Percentiles rank a stretch among this genome's conserved stretches.
Evolutionary conservation across 1,139 yeast species (phyloP).

Genomic region (Geotrichum carabidarum): DNA sequence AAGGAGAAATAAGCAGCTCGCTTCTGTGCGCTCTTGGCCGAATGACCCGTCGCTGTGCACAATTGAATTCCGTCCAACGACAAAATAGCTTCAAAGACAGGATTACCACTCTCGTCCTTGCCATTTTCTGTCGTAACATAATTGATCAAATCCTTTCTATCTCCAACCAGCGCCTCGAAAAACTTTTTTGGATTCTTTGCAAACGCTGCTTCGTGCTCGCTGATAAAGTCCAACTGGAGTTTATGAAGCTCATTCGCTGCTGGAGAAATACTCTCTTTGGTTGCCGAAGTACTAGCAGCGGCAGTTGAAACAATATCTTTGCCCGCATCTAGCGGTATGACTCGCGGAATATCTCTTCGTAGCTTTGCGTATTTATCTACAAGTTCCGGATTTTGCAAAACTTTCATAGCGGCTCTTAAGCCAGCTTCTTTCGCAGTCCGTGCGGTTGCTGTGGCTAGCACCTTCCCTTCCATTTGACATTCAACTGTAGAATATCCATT

Average conservation of each 20-base stretch:
- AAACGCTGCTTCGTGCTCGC: conserved; percentile 1
- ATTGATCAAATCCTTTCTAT: neutral
- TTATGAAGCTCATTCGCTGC: neutral
- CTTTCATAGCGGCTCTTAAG: conserved; percentile 66
- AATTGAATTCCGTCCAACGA: conserved; percentile 3
- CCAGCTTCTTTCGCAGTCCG: conserved; percentile 61
- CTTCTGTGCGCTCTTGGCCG: conserved; percentile 16
- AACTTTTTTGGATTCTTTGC: conserved; percentile 11
- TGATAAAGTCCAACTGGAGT: conserved; percentile 8
- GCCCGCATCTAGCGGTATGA: neutral
- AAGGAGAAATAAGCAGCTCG: conserved; percentile 16
- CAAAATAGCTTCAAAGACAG: conserved; percentile 4
- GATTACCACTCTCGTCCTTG: neutral
- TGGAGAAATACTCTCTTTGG: too few relatives aligned
- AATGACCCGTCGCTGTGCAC: conserved; percentile 9
- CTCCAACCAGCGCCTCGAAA: conserved; percentile 3
- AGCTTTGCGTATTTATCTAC: conserved; percentile 60
- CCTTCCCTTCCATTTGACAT: conserved; percentile 54
- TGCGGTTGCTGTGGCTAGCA: conserved; percentile 57
- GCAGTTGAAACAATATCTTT: too few relatives aligned
- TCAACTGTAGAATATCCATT: conserved; percentile 60
- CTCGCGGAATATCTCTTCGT: conserved; percentile 60
- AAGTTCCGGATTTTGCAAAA: conserved; percentile 52
- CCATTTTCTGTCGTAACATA: neutral
- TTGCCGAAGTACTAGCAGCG: too few relatives aligned